Evolutionary conservation across 345 rosid species (phyloP), one percentile per base, ranked within the genome.

Genomic region (Sapria himalayana): DNA sequence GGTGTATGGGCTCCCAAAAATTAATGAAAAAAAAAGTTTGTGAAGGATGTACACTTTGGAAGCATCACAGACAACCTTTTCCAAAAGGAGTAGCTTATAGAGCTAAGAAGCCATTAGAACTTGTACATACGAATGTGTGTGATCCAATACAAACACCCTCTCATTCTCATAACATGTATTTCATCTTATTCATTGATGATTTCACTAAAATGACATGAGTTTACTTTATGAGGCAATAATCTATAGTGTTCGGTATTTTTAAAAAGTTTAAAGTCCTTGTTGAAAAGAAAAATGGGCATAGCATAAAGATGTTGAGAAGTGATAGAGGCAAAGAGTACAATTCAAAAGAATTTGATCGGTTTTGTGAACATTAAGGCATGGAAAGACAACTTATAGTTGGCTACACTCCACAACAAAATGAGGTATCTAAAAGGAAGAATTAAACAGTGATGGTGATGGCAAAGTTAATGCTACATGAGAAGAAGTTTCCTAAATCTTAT

Each of bases 391-490:
- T 18, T 1, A 51, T 29, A 2, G 16, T 4, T 11, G 6, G 29
- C 1, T 35, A 51, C 22, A 22, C 13, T 16, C 23, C 43, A 6
- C 32, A 43, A 11, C 53, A 49, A 27, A n/a, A 39, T n/a, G n/a
- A n/a, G n/a, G n/a, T n/a, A n/a, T n/a, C n/a, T n/a, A n/a, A n/a
- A n/a, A n/a, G n/a, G n/a, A n/a, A n/a, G n/a, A n/a, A n/a, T n/a
- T n/a, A n/a, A n/a, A n/a, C n/a, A n/a, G n/a, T n/a, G n/a, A n/a
- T n/a, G n/a, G n/a, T n/a, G n/a, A n/a, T n/a, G n/a, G n/a, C n/a
- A n/a, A n/a, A n/a, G n/a, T n/a, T n/a, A n/a, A n/a, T n/a, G n/a
- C n/a, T n/a, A n/a, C n/a, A n/a, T n/a, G n/a, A n/a, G n/a, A n/a
- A n/a, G n/a, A n/a, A n/a, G n/a, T n/a, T n/a, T n/a, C n/a, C n/a